phyloP scores from a whole-genome alignment of 495 filamentous ascomycete species.

The Penicillium coffeae region DNA sequence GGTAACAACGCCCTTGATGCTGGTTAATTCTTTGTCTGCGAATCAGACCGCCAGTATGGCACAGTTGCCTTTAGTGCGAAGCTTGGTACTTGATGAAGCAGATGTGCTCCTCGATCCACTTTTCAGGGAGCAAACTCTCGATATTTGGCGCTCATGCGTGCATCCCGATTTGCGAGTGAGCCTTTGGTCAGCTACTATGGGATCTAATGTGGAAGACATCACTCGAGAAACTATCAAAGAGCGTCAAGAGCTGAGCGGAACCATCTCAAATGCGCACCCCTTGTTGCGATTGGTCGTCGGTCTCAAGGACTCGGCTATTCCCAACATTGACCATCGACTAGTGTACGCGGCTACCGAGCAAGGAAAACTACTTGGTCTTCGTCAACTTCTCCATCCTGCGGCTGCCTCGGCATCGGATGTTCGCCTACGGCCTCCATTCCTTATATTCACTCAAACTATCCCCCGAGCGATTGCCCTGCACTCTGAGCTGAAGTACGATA shows the following conservation, averaged over 20 bases:
- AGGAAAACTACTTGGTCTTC: constrained; percentile 87
- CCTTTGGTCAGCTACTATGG: constrained; percentile 96
- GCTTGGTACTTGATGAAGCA: constrained; percentile 85
- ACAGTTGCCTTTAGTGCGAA: constrained; percentile 58
- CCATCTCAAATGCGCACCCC: constrained; percentile 28
- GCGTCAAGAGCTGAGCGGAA: constrained; percentile 31
- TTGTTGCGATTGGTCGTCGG: constrained; percentile 86
- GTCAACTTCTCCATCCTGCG: constrained; percentile 84
- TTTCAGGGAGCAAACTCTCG: constrained; percentile 85
- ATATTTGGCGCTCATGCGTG: constrained; percentile 76
- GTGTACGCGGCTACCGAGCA: constrained; percentile 88
- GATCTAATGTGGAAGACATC: constrained; percentile 81
- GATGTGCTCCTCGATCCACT: constrained; percentile 90
- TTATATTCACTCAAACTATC: constrained; percentile 94
- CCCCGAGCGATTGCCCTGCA: constrained; percentile 82
- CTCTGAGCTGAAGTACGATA: constrained; percentile 90
- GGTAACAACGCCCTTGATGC: constrained; percentile 78
- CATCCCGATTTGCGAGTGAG: constrained; percentile 63
- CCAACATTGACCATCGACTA: constrained; percentile 84
- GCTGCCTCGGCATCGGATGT: constrained; percentile 53
- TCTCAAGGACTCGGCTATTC: constrained; percentile 89
- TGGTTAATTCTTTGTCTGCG: constrained; percentile 69
- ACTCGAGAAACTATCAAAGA: constrained; percentile 58
- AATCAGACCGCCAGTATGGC: constrained; percentile 38
- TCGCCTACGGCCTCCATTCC: constrained; percentile 77